Conservation (phyloP, 129 eudicot genomes). For the Mikania micrantha region DNA sequence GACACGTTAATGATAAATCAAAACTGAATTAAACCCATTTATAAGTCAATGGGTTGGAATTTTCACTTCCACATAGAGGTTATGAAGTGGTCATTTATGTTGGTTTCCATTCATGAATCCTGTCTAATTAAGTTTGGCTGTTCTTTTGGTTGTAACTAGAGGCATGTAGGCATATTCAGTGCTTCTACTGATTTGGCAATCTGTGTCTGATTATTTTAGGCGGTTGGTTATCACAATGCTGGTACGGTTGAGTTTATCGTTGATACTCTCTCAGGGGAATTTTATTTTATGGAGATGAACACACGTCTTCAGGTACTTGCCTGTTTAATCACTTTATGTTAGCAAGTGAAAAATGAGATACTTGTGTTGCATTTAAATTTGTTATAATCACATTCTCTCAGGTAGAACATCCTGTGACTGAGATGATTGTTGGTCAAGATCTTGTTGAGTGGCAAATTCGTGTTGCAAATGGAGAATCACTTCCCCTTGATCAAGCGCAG, state of each 20-base stretch:
- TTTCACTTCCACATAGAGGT: not conserved
- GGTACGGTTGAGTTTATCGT: slow-evolving; percentile 97
- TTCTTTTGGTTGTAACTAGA: not conserved
- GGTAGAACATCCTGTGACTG: slow-evolving; percentile 99
- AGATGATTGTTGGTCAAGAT: slow-evolving; percentile 98
- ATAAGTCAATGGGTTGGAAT: not conserved
- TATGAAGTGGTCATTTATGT: not conserved
- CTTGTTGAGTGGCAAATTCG: slow-evolving; percentile 99
- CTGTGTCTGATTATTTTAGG: slow-evolving; percentile 44
- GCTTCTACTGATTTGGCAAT: slow-evolving; percentile 16
- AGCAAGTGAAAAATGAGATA: not conserved
- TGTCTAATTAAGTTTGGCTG: not conserved
- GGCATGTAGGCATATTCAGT: not conserved
- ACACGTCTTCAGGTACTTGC: slow-evolving; percentile 90
- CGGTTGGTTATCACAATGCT: slow-evolving; percentile 90
- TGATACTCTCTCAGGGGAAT: slow-evolving; percentile 78
- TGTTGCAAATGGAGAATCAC: slow-evolving; percentile 93
- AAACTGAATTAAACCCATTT: not conserved
- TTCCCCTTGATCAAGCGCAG: slow-evolving; percentile 70
- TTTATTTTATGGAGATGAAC: slow-evolving; percentile 99
- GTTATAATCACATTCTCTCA: slow-evolving; percentile 12
- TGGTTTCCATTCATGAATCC: not conserved
- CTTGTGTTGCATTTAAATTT: slow-evolving; percentile 1
- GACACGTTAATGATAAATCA: not conserved
- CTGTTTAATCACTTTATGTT: slow-evolving; percentile 6